Evolutionary conservation across 768 basidiomycete species (phyloP).

Genomic region (Podaxis rugospora): DNA sequence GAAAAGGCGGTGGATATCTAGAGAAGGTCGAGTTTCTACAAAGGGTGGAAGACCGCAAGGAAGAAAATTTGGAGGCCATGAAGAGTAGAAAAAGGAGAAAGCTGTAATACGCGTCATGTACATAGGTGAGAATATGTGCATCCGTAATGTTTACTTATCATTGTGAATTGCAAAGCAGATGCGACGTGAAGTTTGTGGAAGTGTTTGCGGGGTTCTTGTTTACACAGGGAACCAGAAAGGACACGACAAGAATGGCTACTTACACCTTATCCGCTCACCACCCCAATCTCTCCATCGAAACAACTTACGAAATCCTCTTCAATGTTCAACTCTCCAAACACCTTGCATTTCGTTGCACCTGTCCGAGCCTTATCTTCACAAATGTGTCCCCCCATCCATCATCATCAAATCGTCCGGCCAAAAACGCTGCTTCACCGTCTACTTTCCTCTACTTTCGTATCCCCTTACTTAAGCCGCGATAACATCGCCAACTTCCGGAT

Average conservation of each 20-base stretch:
- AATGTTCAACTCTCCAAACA: slow-evolving; percentile 23
- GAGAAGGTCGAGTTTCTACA: slow-evolving; percentile 83
- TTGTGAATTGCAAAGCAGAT: background rate
- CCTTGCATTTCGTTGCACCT: slow-evolving; percentile 19
- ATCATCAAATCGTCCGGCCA: slow-evolving; percentile 4
- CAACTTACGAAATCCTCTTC: slow-evolving; percentile 23
- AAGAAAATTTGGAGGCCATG: slow-evolving; percentile 54
- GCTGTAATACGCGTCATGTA: slow-evolving; percentile 15
- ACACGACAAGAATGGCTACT: background rate
- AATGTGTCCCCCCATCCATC: slow-evolving; percentile 16
- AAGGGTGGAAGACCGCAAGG: slow-evolving; percentile 69
- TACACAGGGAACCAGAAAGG: background rate
- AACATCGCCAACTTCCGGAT: background rate
- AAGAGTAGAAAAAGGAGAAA: slow-evolving; percentile 53
- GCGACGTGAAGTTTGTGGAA: background rate
- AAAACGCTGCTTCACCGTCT: slow-evolving; percentile 18
- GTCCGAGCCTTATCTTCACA: slow-evolving; percentile 21
- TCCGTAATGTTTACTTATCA: background rate
- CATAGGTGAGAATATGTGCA: background rate
- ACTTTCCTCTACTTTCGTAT: slow-evolving; percentile 19
- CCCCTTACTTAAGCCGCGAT: background rate
- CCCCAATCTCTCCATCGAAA: slow-evolving; percentile 19
- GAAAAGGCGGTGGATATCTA: slow-evolving; percentile 73
- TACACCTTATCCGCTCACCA: slow-evolving; percentile 17
- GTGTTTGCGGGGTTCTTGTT: background rate